Conservation (phyloP, 306 rosid species). For the Quercus engelmannii region DNA sequence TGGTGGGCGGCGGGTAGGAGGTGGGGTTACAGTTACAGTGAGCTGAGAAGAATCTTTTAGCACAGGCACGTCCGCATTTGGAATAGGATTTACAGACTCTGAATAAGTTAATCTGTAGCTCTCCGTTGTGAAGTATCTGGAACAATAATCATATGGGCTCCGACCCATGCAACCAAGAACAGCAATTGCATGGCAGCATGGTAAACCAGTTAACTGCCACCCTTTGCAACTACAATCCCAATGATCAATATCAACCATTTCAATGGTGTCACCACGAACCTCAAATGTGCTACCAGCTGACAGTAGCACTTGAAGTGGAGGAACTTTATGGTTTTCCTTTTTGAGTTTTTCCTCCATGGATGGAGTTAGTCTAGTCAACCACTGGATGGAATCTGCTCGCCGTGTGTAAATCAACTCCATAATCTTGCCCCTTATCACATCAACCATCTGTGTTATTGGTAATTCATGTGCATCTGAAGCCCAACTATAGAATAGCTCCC, state of each 20-base stretch:
- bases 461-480: conserved; percentile 79
- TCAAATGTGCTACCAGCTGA: conserved; percentile 64
- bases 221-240: conserved; percentile 93
- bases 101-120: conserved; percentile 82
- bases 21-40: conserved; percentile 76
- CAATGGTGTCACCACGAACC: conserved; percentile 76
- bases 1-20: conserved; percentile 92
- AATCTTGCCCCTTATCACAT: conserved; percentile 72
- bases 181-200: conserved; percentile 86
- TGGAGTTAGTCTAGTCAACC: conserved; percentile 81
- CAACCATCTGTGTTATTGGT: conserved; percentile 97
- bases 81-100: conserved; percentile 58
- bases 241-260: conserved; percentile 68
- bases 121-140: conserved; percentile 74
- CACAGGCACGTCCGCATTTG: conserved; percentile 36
- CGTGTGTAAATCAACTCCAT: conserved; percentile 72
- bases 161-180: conserved; percentile 57
- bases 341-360: conserved; percentile 88
- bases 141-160: conserved; percentile 79
- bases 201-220: conserved; percentile 82
- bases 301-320: conserved; percentile 55
- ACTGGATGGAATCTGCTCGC: conserved; percentile 58
- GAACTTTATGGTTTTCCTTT: conserved; percentile 53
- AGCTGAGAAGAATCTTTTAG: conserved; percentile 46
- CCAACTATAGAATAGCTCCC: conserved; percentile 92